Conservation (phyloP, 768 basidiomycete genomes). For the Leucogyrophana mollusca region DNA sequence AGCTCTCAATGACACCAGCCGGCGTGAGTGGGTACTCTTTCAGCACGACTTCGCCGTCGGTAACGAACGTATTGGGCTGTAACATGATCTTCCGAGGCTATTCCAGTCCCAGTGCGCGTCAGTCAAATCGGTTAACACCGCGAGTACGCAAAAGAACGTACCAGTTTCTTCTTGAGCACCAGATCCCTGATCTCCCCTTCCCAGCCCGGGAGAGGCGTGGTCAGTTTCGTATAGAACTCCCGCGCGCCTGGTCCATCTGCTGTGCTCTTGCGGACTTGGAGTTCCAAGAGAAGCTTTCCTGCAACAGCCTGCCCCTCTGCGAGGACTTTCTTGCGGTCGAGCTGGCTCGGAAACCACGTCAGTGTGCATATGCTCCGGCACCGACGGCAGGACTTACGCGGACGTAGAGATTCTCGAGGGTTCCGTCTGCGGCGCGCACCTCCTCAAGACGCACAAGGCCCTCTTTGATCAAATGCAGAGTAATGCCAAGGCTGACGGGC, state of each 20-base stretch:
- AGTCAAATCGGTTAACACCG: neutral
- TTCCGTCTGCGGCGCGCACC: conserved; percentile 54
- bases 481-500: conserved; percentile 70
- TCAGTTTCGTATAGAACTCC: conserved; percentile 76
- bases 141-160: conserved; percentile 30
- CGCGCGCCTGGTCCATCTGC: conserved; percentile 82
- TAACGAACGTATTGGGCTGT: conserved; percentile 76
- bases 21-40: conserved; percentile 77
- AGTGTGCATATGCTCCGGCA: too few relatives aligned
- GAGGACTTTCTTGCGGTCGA: conserved; percentile 71
- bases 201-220: conserved; percentile 71
- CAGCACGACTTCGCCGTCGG: conserved; percentile 64
- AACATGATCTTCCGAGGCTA: conserved; percentile 85
- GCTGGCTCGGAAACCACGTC: conserved; percentile 41
- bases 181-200: conserved; percentile 72
- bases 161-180: conserved; percentile 78
- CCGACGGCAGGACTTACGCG: conserved; percentile 53
- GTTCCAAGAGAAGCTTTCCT: conserved; percentile 72
- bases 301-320: conserved; percentile 61
- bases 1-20: conserved; percentile 77
- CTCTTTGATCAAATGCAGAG: conserved; percentile 69
- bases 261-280: conserved; percentile 84
- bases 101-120: conserved; percentile 3
- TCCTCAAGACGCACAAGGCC: conserved; percentile 73
- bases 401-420: conserved; percentile 67